These are phyloP conservation scores for Pleurotus salmoneostramineus DNA, from an alignment of 768 basidiomycete species.

Conservation along the genomic window DNA sequence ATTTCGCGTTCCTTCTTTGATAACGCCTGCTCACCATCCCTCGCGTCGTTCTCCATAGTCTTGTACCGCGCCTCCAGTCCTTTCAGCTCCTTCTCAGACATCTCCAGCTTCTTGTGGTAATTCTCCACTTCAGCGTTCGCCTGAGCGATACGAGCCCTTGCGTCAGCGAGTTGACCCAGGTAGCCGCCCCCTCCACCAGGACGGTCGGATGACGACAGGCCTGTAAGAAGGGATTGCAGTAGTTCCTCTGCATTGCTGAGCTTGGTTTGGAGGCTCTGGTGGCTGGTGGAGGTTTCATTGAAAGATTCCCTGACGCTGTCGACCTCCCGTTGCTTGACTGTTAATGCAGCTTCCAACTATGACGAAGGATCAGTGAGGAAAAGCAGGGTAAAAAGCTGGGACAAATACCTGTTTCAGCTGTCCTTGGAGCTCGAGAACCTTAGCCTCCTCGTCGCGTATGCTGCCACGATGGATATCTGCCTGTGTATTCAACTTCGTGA, in stretches of 20 bases:
- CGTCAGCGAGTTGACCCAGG: constrained; percentile 92
- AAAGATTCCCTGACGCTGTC: constrained; percentile 50
- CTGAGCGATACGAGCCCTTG: constrained; percentile 70
- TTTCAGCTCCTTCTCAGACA: constrained; percentile 77
- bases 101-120: constrained; percentile 65
- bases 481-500: constrained; percentile 83
- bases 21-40: constrained; percentile 69
- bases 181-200: constrained; percentile 85
- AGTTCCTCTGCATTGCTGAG: constrained; percentile 82
- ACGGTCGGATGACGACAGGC: constrained; percentile 67
- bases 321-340: constrained; percentile 60
- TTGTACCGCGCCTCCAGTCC: constrained; percentile 77
- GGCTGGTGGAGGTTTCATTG: constrained; percentile 62
- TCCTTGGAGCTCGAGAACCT: constrained; percentile 44
- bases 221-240: constrained; percentile 92
- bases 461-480: constrained; percentile 74
- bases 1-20: constrained; percentile 55
- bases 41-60: constrained; percentile 79
- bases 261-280: constrained; percentile 54
- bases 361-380: neutral
- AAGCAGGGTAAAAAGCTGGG: neutral
- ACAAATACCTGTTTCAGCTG: constrained; percentile 59
- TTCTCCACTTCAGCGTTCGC: constrained; percentile 85
- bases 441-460: constrained; percentile 75
- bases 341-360: constrained; percentile 55